These are phyloP conservation scores for Fusarium sp. DNA, from an alignment of 2,329 filamentous ascomycete species.

Conservation along the genomic window DNA sequence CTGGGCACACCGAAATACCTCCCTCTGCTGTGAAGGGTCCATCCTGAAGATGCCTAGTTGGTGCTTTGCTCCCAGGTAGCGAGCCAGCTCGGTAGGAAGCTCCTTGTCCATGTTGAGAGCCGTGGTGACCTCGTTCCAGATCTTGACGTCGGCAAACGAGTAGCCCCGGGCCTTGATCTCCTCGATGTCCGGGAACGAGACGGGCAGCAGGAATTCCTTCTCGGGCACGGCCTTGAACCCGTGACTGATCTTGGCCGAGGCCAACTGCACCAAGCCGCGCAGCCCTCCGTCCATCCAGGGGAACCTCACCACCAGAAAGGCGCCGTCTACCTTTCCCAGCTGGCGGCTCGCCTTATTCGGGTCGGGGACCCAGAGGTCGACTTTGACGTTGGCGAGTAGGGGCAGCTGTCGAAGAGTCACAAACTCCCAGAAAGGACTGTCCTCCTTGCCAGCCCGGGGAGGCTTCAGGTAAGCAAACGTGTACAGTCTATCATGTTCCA, in stretches of 20 bases:
- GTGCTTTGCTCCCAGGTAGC: conserved; percentile 75
- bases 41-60: conserved; percentile 76
- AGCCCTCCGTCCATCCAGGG: conserved; percentile 67
- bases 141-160: conserved; percentile 67
- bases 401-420: conserved; percentile 78
- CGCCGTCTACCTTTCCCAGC: conserved; percentile 63
- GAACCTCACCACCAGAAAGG: conserved; percentile 75
- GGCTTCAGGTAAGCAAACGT: conserved; percentile 75
- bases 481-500: conserved; percentile 86
- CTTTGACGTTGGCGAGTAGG: conserved; percentile 75
- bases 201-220: conserved; percentile 74
- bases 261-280: conserved; percentile 58
- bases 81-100: conserved; percentile 70
- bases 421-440: conserved; percentile 72
- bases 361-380: conserved; percentile 78
- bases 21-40: conserved; percentile 66
- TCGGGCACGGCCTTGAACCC: conserved; percentile 65
- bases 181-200: conserved; percentile 67
- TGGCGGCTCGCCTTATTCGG: conserved; percentile 63
- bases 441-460: conserved; percentile 47
- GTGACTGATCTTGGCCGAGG: conserved; percentile 63
- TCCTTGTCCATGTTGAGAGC: conserved; percentile 70
- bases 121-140: conserved; percentile 70
- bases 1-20: conserved; percentile 72
- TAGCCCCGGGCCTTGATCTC: conserved; percentile 72